Evolutionary conservation across 2,329 filamentous ascomycete genomes (phyloP).

Genomic region (Aspergillus arachidicola): DNA sequence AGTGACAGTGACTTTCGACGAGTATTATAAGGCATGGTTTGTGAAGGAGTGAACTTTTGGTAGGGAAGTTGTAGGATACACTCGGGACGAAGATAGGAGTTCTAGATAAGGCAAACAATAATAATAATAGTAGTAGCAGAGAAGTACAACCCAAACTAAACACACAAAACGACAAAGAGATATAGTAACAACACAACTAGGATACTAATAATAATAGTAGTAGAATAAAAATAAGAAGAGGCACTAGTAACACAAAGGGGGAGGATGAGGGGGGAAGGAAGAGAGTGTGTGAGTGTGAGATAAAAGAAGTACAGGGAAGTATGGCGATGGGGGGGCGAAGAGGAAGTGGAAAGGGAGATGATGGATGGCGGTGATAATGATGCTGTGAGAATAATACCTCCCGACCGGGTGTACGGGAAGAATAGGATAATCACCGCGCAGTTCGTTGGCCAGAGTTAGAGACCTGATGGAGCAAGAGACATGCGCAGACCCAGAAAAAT

Average conservation of each 20-base stretch:
- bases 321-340: conserved; percentile 13
- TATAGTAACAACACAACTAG: conserved; percentile 8
- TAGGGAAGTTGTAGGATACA: conserved; percentile 5
- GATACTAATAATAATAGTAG: conserved; percentile 12
- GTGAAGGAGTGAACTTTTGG: conserved; percentile 2
- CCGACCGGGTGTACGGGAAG: conserved; percentile 7
- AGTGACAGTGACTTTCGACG: conserved; percentile 93
- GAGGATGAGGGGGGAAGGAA: conserved; percentile 16
- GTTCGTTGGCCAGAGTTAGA: conserved; percentile 20
- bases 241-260: conserved; percentile 20
- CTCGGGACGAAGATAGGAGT: conserved; percentile 5
- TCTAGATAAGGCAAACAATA: conserved; percentile 12
- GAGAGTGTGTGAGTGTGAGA: conserved; percentile 9
- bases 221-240: conserved; percentile 6
- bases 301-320: conserved; percentile 21
- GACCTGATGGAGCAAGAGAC: conserved; percentile 5
- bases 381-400: conserved; percentile 7
- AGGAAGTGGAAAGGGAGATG: conserved; percentile 13
- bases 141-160: conserved; percentile 1
- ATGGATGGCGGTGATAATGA: conserved; percentile 9
- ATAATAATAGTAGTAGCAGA: conserved; percentile 8
- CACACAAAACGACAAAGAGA: conserved; percentile 1
- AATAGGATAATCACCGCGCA: conserved; percentile 19
- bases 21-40: conserved; percentile 87
- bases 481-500: conserved; percentile 11